These are phyloP conservation scores for Teratosphaeria pseudoeucalypti DNA, from an alignment of 2,329 filamentous ascomycete species.

Conservation along the genomic window DNA sequence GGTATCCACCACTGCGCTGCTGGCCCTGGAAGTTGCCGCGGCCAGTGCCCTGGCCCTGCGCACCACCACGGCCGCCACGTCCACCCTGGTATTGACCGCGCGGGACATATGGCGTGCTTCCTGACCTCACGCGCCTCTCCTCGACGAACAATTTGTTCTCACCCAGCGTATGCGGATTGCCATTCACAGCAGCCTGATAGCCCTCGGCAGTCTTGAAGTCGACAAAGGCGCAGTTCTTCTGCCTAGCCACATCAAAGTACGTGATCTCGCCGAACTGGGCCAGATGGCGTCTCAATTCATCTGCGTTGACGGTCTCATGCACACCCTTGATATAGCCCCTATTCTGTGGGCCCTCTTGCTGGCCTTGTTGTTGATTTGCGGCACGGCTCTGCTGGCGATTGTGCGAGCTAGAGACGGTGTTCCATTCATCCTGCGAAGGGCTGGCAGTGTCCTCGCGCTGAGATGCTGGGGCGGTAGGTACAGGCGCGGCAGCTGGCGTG, in stretches of 20 bases:
- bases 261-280: slow-evolving; percentile 56
- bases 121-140: slow-evolving; percentile 59
- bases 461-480: slow-evolving; percentile 26
- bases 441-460: slow-evolving; percentile 28
- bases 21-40: slow-evolving; percentile 53
- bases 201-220: slow-evolving; percentile 75
- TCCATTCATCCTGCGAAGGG: slow-evolving; percentile 65
- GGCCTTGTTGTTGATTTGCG: slow-evolving; percentile 44
- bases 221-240: slow-evolving; percentile 95
- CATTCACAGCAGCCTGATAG: slow-evolving; percentile 71
- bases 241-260: slow-evolving; percentile 54
- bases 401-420: slow-evolving; percentile 67
- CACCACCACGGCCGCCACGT: slow-evolving; percentile 37
- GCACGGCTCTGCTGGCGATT: slow-evolving; percentile 70
- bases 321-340: slow-evolving; percentile 95
- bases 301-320: slow-evolving; percentile 71
- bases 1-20: slow-evolving; percentile 46
- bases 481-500: slow-evolving; percentile 14
- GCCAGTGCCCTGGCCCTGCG: slow-evolving; percentile 47
- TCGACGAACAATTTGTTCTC: slow-evolving; percentile 78
- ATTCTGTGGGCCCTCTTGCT: slow-evolving; percentile 56
- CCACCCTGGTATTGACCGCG: slow-evolving; percentile 30
- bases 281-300: slow-evolving; percentile 60
- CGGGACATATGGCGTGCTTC: slow-evolving; percentile 26
- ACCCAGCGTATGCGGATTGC: slow-evolving; percentile 77